Evolutionary conservation across 345 rosid species (phyloP), one percentile per base, ranked within the genome.

Genomic region (Arabidopsis arenosa): DNA sequence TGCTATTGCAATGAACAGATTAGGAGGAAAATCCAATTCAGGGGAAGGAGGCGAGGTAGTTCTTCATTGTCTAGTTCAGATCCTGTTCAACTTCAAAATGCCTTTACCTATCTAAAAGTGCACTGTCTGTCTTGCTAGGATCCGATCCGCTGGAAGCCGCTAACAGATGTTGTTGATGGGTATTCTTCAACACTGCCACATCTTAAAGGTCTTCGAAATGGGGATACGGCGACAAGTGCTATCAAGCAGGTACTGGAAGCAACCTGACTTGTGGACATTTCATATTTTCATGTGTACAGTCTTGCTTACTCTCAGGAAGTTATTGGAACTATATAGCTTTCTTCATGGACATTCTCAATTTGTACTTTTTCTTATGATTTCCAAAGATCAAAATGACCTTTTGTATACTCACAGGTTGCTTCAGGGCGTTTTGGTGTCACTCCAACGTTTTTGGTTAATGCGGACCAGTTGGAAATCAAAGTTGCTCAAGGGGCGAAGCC

Each of bases 401-500:
- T 56, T 61, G 18, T 35, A 56, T 61, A 61, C 45, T 73, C 63
- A 80, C 85, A 94, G 97, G 97, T 95, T 85, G 99, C 99, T 70
- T 95, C 99, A 57, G 97, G 99, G 40, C 96, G 97, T 44, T 95
- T 95, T 84, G 97, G 97, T 78, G 99, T 95, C 70, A 95, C 99
- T 64, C 99, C 99, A 26, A 92, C 97, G 18, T 95, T 95, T 87
- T 83, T 92, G 86, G 97, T 83, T 58, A 92, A 92, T 75, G 97
- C 97, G 40, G 97, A 85, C 80, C 99, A 92, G 76, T 52, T 90
- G 80, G 97, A 95, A 81, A 95, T 95, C 76, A 95, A 95, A 87
- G 92, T 95, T 81, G 97, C 99, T 68, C 97, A 92, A 87, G 99
- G 99, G 64, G 99, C 99, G 68, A 95, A 92, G 80, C 99, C 99